Evolutionary conservation across 306 rosid genomes (phyloP).

Genomic region (Luffa aegyptiaca): DNA sequence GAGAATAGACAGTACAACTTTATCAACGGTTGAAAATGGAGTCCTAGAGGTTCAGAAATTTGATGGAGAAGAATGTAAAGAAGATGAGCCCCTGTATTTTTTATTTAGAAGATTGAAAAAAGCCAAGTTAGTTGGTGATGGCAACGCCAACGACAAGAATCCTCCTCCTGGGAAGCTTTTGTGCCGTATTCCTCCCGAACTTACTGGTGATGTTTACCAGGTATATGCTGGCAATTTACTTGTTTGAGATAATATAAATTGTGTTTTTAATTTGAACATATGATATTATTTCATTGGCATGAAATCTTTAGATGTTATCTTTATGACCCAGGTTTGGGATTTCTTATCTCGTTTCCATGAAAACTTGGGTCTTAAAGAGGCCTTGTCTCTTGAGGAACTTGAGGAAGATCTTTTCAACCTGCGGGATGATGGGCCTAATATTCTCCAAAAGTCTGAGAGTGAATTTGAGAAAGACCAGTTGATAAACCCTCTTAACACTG

Average conservation of each 20-base stretch:
- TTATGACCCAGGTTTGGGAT: constrained; percentile 68
- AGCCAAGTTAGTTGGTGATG: constrained; percentile 30
- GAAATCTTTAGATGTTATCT: constrained; percentile 10
- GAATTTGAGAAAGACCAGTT: constrained; percentile 23
- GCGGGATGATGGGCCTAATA: constrained; percentile 52
- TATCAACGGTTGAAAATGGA: constrained; percentile 75
- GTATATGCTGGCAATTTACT: constrained; percentile 28
- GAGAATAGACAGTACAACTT: constrained; percentile 42
- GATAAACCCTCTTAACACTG: constrained; percentile 22
- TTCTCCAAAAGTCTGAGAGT: constrained; percentile 32
- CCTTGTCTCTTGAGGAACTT: constrained; percentile 56
- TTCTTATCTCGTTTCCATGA: constrained; percentile 54
- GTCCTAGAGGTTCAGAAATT: constrained; percentile 38
- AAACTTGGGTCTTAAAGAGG: constrained; percentile 58
- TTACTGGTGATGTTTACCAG: constrained; percentile 84
- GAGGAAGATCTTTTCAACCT: constrained; percentile 88
- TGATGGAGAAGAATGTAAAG: constrained; percentile 40
- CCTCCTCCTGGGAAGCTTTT: constrained; percentile 86
- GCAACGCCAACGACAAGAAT: constrained; percentile 23
- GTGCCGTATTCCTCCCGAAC: constrained; percentile 61
- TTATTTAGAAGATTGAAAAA: constrained; percentile 46
- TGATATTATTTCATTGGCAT: not conserved
- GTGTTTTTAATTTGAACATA: not conserved
- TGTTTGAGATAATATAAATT: constrained; percentile 1
- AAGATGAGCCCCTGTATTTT: constrained; percentile 35